Evolutionary conservation across 2,329 filamentous ascomycete genomes (phyloP), one percentile per base, ranked within the genome.

Genomic region (Huntiella bhutanensis): DNA sequence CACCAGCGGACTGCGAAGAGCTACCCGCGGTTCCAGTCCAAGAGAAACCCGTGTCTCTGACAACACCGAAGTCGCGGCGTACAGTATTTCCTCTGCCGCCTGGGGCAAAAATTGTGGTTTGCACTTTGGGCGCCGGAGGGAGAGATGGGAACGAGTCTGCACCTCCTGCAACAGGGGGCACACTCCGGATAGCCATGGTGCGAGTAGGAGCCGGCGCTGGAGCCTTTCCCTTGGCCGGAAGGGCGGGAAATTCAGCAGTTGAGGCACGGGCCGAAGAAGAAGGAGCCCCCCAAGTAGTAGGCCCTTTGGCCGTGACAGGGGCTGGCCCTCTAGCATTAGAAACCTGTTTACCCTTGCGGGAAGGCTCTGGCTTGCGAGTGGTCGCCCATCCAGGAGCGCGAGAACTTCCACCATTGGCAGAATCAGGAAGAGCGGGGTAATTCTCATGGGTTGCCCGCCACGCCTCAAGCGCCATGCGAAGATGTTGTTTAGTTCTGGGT

Each of bases 371-470:
- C 0, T 62, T 60, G 60, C 43, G 58, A 86, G 58, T 52, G 0
- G 69, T 65, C 52, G 60, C 76, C 76, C 80, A 75, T 49, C 72
- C 73, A 47, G 65, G 71, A 7, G 63, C 70, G 6, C 68, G 63
- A 0, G 70, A 71, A 0, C 71, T 71, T 3, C 66, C 69, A 19
- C 78, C 77, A 34, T 77, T 70, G 46, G 73, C 72, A 1, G 83
- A 71, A 0, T 81, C 80, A 1, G 88, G 87, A 1, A 96, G 67
- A 1, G 82, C 84, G 0, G 88, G 88, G 54, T 95, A 96, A 59
- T 95, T 87, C 61, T 95, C 87, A 53, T 93, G 92, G 62, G 93
- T 91, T 34, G 86, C 86, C 41, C 84, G 83, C 84, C 88, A 95
- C 61, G 94, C 83, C 54, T 85, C 84, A 86, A 88, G 95, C 1